Conservation (phyloP, 352 stramenopile genomes). For the Hyphochytrium catenoides region DNA sequence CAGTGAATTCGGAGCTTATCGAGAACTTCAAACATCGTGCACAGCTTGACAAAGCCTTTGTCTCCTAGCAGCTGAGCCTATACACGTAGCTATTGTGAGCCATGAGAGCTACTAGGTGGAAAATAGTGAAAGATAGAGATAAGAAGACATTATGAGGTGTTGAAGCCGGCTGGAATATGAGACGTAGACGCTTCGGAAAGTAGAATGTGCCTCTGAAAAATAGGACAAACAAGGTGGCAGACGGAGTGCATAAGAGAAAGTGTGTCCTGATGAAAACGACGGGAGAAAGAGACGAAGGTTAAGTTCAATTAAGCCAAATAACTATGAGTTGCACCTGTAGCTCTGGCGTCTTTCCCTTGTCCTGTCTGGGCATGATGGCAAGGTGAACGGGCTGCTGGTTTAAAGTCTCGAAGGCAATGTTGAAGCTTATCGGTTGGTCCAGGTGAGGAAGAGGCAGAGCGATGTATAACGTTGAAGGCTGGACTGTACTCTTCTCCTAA, state of each 20-base stretch:
- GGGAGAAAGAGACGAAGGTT: too few relatives aligned
- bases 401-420: slow-evolving; percentile 51
- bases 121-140: too few relatives aligned
- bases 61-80: slow-evolving; percentile 40
- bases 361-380: slow-evolving; percentile 23
- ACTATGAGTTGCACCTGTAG: slow-evolving; percentile 13
- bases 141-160: too few relatives aligned
- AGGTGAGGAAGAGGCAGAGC: slow-evolving; percentile 41
- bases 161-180: too few relatives aligned
- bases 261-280: too few relatives aligned
- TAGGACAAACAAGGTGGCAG: too few relatives aligned
- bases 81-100: too few relatives aligned
- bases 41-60: slow-evolving; percentile 60
- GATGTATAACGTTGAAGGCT: slow-evolving; percentile 56
- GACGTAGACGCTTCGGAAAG: too few relatives aligned
- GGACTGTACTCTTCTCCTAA: slow-evolving; percentile 11
- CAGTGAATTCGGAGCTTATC: slow-evolving; percentile 5
- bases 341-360: slow-evolving; percentile 5
- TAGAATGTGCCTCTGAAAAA: too few relatives aligned
- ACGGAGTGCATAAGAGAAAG: too few relatives aligned
- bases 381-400: slow-evolving; percentile 51
- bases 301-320: too few relatives aligned
- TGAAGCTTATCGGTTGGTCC: slow-evolving; percentile 36
- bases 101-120: too few relatives aligned
- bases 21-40: slow-evolving; percentile 44